phyloP scores from a whole-genome alignment of 192 early-diverging fungal genomes.

The Coemansia sp. region DNA sequence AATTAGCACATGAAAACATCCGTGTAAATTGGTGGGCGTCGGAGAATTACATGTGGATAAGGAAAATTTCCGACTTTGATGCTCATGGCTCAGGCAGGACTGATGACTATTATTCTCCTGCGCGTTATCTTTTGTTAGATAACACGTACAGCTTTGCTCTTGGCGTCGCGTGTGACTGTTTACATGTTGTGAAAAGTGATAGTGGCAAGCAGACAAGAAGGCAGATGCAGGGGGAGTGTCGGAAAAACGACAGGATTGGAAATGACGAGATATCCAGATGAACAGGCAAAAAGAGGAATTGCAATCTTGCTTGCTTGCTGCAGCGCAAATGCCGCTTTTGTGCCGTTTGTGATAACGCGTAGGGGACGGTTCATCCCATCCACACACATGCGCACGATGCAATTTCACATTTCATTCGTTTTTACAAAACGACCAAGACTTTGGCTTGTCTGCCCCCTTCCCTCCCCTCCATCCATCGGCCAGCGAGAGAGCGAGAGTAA shows the following conservation, averaged over 20 bases:
- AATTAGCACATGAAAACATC: conserved; percentile 4
- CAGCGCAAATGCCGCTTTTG: background rate
- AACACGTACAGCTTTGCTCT: background rate
- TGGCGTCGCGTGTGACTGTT: background rate
- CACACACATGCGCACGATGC: conserved; percentile 5
- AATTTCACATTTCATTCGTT: background rate
- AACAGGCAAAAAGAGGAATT: background rate
- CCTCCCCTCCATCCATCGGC: background rate
- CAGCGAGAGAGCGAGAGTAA: background rate
- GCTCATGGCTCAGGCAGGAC: background rate
- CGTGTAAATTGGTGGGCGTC: background rate
- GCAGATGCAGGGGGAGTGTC: no score
- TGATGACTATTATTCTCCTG: background rate
- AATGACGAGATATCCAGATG: background rate
- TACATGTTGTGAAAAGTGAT: no score
- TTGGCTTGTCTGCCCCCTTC: background rate
- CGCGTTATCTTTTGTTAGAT: background rate
- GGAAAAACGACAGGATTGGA: background rate
- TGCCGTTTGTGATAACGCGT: background rate
- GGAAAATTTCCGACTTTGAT: background rate
- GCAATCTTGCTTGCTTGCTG: background rate
- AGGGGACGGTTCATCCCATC: conserved; percentile 2
- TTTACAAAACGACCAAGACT: background rate
- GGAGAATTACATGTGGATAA: background rate
- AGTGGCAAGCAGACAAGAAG: no score